Evolutionary conservation across 768 basidiomycete species (phyloP), one percentile per base, ranked within the genome.

Genomic region (Tylopilus subfusipes): DNA sequence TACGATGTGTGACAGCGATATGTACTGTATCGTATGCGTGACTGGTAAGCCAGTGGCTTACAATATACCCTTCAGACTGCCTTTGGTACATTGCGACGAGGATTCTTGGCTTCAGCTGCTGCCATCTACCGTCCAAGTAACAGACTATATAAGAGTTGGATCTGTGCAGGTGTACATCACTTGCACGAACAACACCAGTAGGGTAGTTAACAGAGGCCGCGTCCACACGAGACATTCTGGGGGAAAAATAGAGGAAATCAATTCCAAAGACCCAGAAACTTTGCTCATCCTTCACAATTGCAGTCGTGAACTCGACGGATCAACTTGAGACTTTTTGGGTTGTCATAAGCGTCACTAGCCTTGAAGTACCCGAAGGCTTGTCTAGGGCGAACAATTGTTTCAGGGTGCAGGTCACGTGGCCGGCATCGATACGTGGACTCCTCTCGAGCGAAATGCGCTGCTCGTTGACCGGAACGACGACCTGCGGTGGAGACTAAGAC

Each of bases 31-130:
- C n/a, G n/a, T n/a, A n/a, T n/a, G n/a, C n/a, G n/a, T n/a, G n/a
- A n/a, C n/a, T n/a, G n/a, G n/a, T n/a, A n/a, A n/a, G n/a, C n/a
- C n/a, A n/a, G n/a, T n/a, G n/a, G n/a, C n/a, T n/a, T n/a, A n/a
- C n/a, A n/a, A n/a, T n/a, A 82, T 78, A 36, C 8, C 16, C 34
- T 18, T 36, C 34, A 16, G 34, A 36, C 34, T 14, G 33, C n/a
- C 65, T 60, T 24, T 58, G 70, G 71, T 10, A 72, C 57, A 58
- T 70, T 73, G 29, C 65, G 60, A 9, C 77, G 65, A 6, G 80
- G 81, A 60, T 79, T 79, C 65, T 76, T 76, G 47, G 76, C 73
- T 59, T 78, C 75, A 5, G 72, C 77, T 5, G 73, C 73, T 11
- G 76, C 65, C 43, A 74, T 71, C 68, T 72, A 42, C 18, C n/a